Base-by-base conservation (phyloP, 768 basidiomycete genomes). In the Pisolithus tinctorius region DNA sequence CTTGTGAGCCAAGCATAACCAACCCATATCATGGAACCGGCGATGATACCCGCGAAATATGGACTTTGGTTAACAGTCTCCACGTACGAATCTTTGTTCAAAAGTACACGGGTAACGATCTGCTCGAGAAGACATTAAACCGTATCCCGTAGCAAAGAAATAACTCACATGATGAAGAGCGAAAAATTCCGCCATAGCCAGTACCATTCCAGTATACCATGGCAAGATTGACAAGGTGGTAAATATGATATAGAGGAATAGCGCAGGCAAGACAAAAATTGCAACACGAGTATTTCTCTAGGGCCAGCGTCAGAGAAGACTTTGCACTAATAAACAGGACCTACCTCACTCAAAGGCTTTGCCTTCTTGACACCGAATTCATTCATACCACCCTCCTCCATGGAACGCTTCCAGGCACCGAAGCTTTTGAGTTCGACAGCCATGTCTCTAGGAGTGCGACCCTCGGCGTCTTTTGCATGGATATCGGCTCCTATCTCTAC, bases 381-480 rank as follows among this genome's bases (percentile, higher is more conserved):
- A 47, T 81, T 80, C 74, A 86, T 77, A 0, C 90, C 91, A 14
- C 89, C 88, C 60, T 96, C 93, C 61, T 90, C 85, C 57, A 97
- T 66, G 0, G 90, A 95, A 13, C 86, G 80, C 63, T 85, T 87
- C 85, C 88, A 98, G 2, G 95, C 88, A 6, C 85, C 89, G 25
- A 93, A 63, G 55, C 88, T 90, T 70, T 96, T 96, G 43, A 98
- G 74, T 67, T 96, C 93, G 11, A 83, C 77, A 0, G 96, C 94
- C 91, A 99, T 94, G 59, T 98, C 96, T 53, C 86, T 75, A 45
- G 95, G 83, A 1, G 93, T 94, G 62, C 96, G 82, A 6, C 90
- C 88, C 48, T 85, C 83, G 9, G 77, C 80, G 58, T 96, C 93
- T 61, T 88, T 88, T 6, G 84, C 83, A 34, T 74, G 75, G 20